These are phyloP conservation scores for Hibiscus tridactylites DNA, from an alignment of 345 rosid genomes.

Conservation along the genomic window DNA sequence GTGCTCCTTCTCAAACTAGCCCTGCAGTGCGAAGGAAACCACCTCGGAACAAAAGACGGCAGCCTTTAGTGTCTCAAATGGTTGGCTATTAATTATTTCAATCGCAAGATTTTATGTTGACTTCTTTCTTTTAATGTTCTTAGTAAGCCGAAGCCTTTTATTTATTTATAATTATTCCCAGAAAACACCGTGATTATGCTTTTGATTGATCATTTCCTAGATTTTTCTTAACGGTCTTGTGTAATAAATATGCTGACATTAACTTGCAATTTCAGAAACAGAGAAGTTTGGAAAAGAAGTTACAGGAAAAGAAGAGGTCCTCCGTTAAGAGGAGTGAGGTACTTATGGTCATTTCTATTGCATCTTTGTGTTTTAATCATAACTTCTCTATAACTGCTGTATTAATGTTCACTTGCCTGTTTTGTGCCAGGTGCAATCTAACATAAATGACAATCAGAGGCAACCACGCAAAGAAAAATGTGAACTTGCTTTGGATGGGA, in stretches of 20 bases:
- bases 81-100: conserved; percentile 29
- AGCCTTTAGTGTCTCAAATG: conserved; percentile 41
- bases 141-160: background rate
- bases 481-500: conserved; percentile 52
- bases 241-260: conserved; percentile 14
- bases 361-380: conserved; percentile 10
- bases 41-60: conserved; percentile 34
- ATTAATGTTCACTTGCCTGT: conserved; percentile 14
- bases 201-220: conserved; percentile 5
- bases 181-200: background rate
- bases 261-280: conserved; percentile 37
- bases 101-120: background rate
- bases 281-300: conserved; percentile 44
- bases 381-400: background rate
- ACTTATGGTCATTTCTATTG: conserved; percentile 5
- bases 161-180: background rate
- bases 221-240: background rate
- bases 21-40: conserved; percentile 22
- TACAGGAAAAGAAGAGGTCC: conserved; percentile 44
- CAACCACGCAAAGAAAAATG: conserved; percentile 46
- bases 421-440: conserved; percentile 40
- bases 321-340: conserved; percentile 51
- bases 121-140: background rate
- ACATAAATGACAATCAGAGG: conserved; percentile 25
- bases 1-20: conserved; percentile 16